Evolutionary conservation across 2,329 filamentous ascomycete genomes (phyloP).

Genomic region (Diaporthe aspalathi): DNA sequence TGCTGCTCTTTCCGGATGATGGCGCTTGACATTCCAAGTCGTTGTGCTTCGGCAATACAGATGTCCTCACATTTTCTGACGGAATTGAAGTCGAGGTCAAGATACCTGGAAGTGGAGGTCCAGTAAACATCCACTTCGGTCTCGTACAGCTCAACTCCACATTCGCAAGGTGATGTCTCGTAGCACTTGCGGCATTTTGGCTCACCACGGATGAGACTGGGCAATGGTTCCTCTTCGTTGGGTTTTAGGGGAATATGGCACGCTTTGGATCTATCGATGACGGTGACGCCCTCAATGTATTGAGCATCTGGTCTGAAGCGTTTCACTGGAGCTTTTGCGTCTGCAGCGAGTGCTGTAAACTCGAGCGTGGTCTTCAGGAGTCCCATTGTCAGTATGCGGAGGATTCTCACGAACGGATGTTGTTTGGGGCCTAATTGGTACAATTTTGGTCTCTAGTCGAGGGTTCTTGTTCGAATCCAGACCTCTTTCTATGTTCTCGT

Average conservation of each 20-base stretch:
- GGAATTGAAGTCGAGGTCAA: not conserved
- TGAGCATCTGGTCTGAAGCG: not conserved
- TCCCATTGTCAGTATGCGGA: not conserved
- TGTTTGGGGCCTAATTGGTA: not conserved
- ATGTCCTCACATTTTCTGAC: not conserved
- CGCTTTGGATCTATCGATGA: not conserved
- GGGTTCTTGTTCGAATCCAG: not conserved
- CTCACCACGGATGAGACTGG: not conserved
- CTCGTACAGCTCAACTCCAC: not conserved
- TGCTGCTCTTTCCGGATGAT: slow-evolving; percentile 1
- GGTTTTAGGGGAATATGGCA: not conserved
- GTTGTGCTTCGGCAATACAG: not conserved
- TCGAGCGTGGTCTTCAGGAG: not conserved
- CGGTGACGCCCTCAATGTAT: not conserved
- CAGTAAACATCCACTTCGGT: not conserved
- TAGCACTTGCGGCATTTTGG: not conserved
- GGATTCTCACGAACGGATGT: not conserved
- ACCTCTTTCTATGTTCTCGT: no score
- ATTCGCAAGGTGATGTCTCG: not conserved
- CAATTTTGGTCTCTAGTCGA: not conserved
- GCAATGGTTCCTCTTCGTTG: not conserved
- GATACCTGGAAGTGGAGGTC: not conserved
- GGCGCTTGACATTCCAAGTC: not conserved
- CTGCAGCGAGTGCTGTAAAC: not conserved
- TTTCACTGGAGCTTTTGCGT: not conserved